Evolutionary conservation across 305 asterid species (phyloP), one percentile per base, ranked within the genome.

Genomic region (Fraxinus nigra): DNA sequence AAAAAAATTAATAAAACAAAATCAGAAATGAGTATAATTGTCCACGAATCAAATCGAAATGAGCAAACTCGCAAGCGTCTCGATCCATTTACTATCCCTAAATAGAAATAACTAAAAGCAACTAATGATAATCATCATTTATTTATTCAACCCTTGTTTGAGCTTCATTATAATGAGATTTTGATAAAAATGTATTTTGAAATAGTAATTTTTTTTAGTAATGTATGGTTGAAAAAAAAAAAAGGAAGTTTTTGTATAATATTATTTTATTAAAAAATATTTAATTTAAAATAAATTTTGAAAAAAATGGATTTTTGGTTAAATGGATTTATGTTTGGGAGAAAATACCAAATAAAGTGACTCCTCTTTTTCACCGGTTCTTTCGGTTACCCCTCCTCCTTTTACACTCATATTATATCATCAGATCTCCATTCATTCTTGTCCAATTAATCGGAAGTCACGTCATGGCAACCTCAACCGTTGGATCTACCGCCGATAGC

Each of bases 381-480:
- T 51, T 51, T 51, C 61, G 1, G 22, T 51, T 51, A 51, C 59
- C 59, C 14, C 59, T 14, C 3, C 51, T 10, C 16, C 10, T 43
- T 43, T 13, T 0, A 48, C 20, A 4, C 59, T 9, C 61, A 4
- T 5, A 51, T 13, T n/a, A 16, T n/a, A 56, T n/a, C 67, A 7
- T 7, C 75, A 32, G 75, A 70, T 70, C 75, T 70, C 76, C 76
- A 7, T 70, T 70, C 76, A 70, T 32, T 33, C 46, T 16, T 33
- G 37, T 70, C 46, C 46, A 2, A 16, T 70, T 26, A 70, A 33
- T 70, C 40, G 26, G 76, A 77, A 51, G 72, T 67, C 28, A 24
- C 70, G 67, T 20, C 81, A 82, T 83, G 83, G 75, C 78, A 16
- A 51, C 77, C 33, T 63, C 85, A 14, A 6, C 82, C 7, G 70